Conservation (phyloP, 805 yeast species). For the Ascoidea tarda region DNA sequence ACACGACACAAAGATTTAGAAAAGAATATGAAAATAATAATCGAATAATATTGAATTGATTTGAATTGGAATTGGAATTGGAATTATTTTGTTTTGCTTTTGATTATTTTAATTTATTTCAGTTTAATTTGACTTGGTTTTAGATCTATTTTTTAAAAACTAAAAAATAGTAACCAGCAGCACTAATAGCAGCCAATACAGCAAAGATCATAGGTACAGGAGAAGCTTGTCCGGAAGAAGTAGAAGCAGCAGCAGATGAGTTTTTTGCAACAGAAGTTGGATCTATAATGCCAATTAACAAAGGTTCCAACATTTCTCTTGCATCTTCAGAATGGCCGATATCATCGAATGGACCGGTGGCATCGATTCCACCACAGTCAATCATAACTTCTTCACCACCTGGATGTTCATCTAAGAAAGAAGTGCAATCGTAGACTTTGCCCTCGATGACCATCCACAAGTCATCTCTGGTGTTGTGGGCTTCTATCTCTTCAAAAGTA, state of each 20-base stretch:
- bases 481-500: conserved; percentile 34
- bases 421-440: conserved; percentile 63
- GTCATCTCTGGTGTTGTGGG: conserved; percentile 61
- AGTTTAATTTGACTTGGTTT: not conserved
- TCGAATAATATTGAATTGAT: too few species aligned
- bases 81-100: too few species aligned
- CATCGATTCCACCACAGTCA: conserved; percentile 75
- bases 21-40: too few species aligned
- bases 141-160: not conserved
- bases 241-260: conserved; percentile 8
- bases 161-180: conserved; percentile 25
- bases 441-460: conserved; percentile 78
- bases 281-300: conserved; percentile 71
- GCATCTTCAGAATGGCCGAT: conserved; percentile 99
- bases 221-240: conserved; percentile 10
- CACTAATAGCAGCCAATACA: conserved; percentile 24
- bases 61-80: too few species aligned
- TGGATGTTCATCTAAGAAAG: conserved; percentile 38
- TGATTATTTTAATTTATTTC: too few species aligned
- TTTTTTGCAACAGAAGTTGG: conserved; percentile 31
- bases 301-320: conserved; percentile 50
- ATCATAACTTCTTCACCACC: conserved; percentile 77
- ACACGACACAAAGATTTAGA: too few species aligned
- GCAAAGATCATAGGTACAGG: conserved; percentile 21
- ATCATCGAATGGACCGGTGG: conserved; percentile 57